A percentile compares a stretch with the other conserved stretches of the same genome.
phyloP scores from a whole-genome alignment of 441 rosid species.

The Pelargonium australe region DNA sequence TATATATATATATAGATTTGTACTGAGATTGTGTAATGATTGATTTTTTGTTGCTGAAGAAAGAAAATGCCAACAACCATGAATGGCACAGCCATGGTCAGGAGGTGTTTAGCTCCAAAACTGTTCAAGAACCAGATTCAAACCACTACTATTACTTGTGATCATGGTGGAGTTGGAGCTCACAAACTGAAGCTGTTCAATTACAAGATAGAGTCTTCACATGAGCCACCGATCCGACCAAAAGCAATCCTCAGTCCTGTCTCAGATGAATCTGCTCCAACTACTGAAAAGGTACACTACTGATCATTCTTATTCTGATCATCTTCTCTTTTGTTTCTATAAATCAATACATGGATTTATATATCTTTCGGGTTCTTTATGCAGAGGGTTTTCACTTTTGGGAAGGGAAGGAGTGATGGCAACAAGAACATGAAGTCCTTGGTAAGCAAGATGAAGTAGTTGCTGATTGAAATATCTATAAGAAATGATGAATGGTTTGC shows the following conservation, averaged over 20 bases:
- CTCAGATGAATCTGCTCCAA: constrained; percentile 30
- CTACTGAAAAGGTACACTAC: constrained; percentile 33
- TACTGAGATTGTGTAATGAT: too few species aligned
- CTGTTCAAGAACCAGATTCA: background rate
- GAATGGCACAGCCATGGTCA: background rate
- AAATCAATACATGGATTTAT: background rate
- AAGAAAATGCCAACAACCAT: background rate
- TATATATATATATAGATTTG: background rate
- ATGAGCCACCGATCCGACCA: constrained; percentile 13
- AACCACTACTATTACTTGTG: too few species aligned
- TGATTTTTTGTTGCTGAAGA: background rate
- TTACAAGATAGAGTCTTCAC: background rate
- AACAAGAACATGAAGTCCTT: constrained; percentile 89
- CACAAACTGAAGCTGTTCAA: background rate
- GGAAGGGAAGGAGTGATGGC: constrained; percentile 93
- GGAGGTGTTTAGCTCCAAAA: background rate
- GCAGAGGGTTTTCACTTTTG: constrained; percentile 84
- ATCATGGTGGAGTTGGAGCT: background rate
- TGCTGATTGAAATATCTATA: too few species aligned
- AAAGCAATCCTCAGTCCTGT: constrained; percentile 34
- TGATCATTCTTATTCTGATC: constrained; percentile 5
- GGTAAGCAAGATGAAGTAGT: constrained; percentile 34
- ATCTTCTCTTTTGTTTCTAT: background rate
- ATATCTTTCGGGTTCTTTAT: constrained; percentile 1
- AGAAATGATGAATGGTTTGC: too few species aligned